Percentiles rank a stretch among this genome's conserved stretches.
These are phyloP conservation scores for Desmodesmus armatus DNA, from an alignment of 139 green algal genomes.

Conservation along the genomic window DNA sequence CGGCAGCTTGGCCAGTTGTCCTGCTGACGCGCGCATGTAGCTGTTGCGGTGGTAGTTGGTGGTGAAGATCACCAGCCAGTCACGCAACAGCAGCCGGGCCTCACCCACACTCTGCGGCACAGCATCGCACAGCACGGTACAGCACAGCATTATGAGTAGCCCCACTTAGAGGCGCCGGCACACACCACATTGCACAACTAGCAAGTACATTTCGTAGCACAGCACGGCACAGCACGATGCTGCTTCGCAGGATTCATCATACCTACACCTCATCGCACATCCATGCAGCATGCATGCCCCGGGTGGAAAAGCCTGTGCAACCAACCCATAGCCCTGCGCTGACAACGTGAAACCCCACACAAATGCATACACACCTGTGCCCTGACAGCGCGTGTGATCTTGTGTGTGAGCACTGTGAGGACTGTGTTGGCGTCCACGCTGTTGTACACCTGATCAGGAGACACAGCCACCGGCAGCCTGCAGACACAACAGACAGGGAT, in stretches of 20 bases:
- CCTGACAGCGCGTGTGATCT: conserved; percentile 66
- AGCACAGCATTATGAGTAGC: not conserved
- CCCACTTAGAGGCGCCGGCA: not conserved
- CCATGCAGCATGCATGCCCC: not conserved
- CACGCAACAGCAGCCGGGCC: conserved; percentile 82
- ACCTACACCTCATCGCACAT: not conserved
- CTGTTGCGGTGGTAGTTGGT: conserved; percentile 76
- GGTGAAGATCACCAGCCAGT: conserved; percentile 90
- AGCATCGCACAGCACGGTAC: not conserved
- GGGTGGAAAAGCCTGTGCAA: not conserved
- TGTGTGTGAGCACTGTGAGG: conserved; percentile 82
- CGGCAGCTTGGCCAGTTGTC: conserved; percentile 49
- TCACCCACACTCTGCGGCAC: conserved; percentile 62
- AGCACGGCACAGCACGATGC: not conserved
- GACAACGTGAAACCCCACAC: not conserved
- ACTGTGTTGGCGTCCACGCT: conserved; percentile 70
- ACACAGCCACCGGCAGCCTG: conserved; percentile 52
- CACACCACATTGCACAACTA: not conserved
- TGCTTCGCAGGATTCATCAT: not conserved
- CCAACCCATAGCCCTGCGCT: too few relatives aligned
- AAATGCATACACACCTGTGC: conserved; percentile 47
- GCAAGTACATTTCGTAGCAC: not conserved
- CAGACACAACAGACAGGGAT: too few relatives aligned
- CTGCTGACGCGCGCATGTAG: conserved; percentile 29
- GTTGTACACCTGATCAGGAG: conserved; percentile 68